phyloP scores from a whole-genome alignment of 345 rosid species.

The Mercurialis annua region DNA sequence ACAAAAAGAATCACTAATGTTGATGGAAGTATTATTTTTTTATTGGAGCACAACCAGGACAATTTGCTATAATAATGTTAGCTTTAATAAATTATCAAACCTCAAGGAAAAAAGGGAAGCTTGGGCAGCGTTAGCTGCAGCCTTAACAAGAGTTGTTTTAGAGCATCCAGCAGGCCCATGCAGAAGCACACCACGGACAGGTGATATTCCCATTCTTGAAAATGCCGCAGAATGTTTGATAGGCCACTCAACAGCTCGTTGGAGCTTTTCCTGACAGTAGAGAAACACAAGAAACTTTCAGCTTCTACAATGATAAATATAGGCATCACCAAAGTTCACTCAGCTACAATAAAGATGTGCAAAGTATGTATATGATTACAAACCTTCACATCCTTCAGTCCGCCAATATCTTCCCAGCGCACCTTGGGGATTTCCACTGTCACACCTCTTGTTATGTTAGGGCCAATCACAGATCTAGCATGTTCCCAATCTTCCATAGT shows the following conservation, averaged over 20 bases:
- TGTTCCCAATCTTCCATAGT: conserved; percentile 60
- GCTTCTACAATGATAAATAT: neutral
- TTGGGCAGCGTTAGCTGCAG: conserved; percentile 92
- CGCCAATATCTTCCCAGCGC: conserved; percentile 91
- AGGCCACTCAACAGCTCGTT: conserved; percentile 80
- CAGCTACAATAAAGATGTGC: neutral
- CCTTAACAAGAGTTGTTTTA: conserved; percentile 94
- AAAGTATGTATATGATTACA: conserved; percentile 15
- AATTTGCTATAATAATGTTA: neutral
- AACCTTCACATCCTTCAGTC: conserved; percentile 67
- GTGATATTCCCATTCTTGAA: no score
- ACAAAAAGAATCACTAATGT: no score
- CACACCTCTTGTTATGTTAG: conserved; percentile 91
- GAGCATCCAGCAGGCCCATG: conserved; percentile 99
- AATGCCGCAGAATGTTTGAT: no score
- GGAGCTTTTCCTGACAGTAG: conserved; percentile 71
- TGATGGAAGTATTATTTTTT: neutral
- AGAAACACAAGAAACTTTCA: neutral
- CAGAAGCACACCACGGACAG: no score
- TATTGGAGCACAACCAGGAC: neutral
- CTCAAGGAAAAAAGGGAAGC: conserved; percentile 89
- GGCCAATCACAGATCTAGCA: conserved; percentile 71
- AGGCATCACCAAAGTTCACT: conserved; percentile 1
- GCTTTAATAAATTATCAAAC: conserved; percentile 27
- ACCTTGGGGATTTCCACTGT: conserved; percentile 86